Conservation (phyloP, 805 yeast species). For the Komagataella populi region DNA sequence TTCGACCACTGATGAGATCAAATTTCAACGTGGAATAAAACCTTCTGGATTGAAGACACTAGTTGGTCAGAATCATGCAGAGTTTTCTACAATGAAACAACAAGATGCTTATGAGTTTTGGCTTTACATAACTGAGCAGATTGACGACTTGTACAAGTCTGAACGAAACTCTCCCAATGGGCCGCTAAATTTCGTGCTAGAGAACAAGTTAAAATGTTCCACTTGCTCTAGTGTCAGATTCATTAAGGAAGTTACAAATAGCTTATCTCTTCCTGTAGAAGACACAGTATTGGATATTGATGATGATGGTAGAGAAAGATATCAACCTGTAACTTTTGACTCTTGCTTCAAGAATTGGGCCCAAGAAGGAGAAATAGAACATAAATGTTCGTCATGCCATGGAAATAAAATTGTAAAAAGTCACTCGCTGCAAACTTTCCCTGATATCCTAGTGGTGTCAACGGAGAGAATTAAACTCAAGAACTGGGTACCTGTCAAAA, state of each 20-base stretch:
- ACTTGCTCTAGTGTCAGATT: conserved; percentile 51
- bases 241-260: conserved; percentile 42
- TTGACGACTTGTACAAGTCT: conserved; percentile 33
- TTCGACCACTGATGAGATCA: conserved; percentile 21
- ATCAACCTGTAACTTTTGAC: conserved; percentile 32
- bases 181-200: conserved; percentile 49
- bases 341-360: conserved; percentile 33
- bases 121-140: conserved; percentile 45
- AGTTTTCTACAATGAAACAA: conserved; percentile 77
- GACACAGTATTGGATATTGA: conserved; percentile 23
- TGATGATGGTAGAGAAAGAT: conserved; percentile 31
- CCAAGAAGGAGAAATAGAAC: conserved; percentile 44
- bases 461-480: conserved; percentile 72
- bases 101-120: conserved; percentile 94
- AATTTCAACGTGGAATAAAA: conserved; percentile 62
- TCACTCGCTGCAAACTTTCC: conserved; percentile 46
- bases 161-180: conserved; percentile 30
- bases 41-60: conserved; percentile 67
- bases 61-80: conserved; percentile 67
- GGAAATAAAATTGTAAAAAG: conserved; percentile 20
- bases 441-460: conserved; percentile 55
- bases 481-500: conserved; percentile 83
- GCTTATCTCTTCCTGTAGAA: conserved; percentile 45
- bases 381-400: conserved; percentile 45
- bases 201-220: conserved; percentile 46